Percentiles rank a stretch among this genome's conserved stretches.
Conservation (phyloP, 371 early-diverging fungal genomes). For the Rhizomucor miehei region DNA sequence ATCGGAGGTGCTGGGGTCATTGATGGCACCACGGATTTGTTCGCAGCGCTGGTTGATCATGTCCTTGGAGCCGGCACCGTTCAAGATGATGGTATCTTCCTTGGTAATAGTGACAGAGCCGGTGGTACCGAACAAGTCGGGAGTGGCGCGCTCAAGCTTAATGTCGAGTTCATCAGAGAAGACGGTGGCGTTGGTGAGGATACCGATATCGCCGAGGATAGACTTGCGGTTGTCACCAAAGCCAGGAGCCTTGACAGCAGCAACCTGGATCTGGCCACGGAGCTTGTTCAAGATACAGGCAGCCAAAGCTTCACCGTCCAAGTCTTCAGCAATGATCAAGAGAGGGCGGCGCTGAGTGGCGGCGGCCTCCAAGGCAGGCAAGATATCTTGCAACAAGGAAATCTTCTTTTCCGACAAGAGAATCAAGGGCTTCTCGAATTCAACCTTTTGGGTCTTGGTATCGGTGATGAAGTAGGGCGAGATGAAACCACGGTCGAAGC, state of each 20-base stretch:
- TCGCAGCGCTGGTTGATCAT: conserved; percentile 89
- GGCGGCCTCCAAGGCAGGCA: conserved; percentile 93
- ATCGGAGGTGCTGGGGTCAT: conserved; percentile 77
- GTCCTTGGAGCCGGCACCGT: conserved; percentile 91
- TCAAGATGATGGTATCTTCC: conserved; percentile 97
- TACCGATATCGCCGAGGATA: conserved; percentile 94
- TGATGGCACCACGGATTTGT: conserved; percentile 91
- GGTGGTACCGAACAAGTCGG: conserved; percentile 87
- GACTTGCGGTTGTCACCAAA: conserved; percentile 99
- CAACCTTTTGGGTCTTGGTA: conserved; percentile 95
- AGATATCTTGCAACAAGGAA: conserved; percentile 89
- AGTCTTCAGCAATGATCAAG: conserved; percentile 95
- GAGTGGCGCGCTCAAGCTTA: conserved; percentile 93
- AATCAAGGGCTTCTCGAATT: conserved; percentile 97
- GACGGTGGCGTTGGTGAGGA: conserved; percentile 91
- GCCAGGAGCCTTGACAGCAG: conserved; percentile 97
- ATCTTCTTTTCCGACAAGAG: conserved; percentile 97
- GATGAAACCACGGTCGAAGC: conserved; percentile 98
- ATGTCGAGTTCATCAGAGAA: conserved; percentile 94
- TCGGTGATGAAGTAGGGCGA: conserved; percentile 99
- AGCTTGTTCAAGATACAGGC: conserved; percentile 98
- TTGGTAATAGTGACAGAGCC: conserved; percentile 91
- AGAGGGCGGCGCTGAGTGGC: conserved; percentile 95
- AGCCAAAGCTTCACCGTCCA: conserved; percentile 98
- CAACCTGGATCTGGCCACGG: conserved; percentile 95